Base-by-base conservation (phyloP, 139 green algal genomes). In the Raphidocelis subcapitata region DNA sequence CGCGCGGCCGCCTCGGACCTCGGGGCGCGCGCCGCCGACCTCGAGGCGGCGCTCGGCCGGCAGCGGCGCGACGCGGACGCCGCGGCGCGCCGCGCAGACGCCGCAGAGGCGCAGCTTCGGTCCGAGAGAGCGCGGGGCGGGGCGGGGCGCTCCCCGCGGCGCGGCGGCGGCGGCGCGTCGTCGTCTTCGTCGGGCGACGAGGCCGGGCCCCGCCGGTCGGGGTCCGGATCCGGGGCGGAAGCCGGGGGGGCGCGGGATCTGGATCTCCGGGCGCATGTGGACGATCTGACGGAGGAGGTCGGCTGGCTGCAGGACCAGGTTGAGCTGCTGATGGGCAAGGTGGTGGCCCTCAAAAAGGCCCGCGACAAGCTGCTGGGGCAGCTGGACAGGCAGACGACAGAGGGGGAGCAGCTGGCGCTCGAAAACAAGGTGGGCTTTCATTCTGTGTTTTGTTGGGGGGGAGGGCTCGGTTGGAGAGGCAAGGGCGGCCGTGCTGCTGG, bases 321-420 rank as follows among this genome's bases (percentile, higher is more conserved):
- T 59, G 62, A 72, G 36, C 63, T 78, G 51, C 62, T 78, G 62
- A 78, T 78, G 63, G 31, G 26, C 51, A 78, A 78, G 54, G 35
- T 91, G 23, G 65, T 69, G 1, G 62, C 51, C 20, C 64, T 91
- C 57, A 87, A 86, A 77, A 69, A 75, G 29, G 77, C 62, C 55
- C 52, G 85, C 2, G 84, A 87, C 76, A 81, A 73, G 67, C 73
- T 91, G 41, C 52, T 81, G 35, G 56, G 28, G 18, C 74, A 82
- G 49, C 65, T 91, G 62, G 86, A 91, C 64, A 31, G 36, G 35
- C 85, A 88, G 62, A 80, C 65, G 1, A 32, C 71, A 3, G 84
- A 91, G 59, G 32, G 72, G 24, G 86, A 90, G 49, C 69, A 77
- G 33, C 64, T 89, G 36, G 29, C 47, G 3, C 36, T 51, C 0